These are phyloP conservation scores for Calonectria hongkongensis DNA, from an alignment of 2,329 filamentous ascomycete species.

Conservation along the genomic window DNA sequence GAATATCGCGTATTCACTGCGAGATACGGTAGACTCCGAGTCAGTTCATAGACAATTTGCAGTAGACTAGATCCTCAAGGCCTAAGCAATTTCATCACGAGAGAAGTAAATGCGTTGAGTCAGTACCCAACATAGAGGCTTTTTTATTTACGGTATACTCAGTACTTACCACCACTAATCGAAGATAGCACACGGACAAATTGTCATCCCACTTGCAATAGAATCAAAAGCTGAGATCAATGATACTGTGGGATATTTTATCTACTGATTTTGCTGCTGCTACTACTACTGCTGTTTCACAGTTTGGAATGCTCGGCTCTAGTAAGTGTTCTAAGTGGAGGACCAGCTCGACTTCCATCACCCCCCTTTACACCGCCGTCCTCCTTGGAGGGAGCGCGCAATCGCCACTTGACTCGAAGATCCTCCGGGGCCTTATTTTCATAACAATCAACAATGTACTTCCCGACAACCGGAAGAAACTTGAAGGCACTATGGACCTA, in stretches of 20 bases:
- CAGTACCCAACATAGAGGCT: background rate
- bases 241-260: background rate
- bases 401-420: constrained; percentile 57
- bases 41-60: background rate
- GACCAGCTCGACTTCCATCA: constrained; percentile 57
- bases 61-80: no score
- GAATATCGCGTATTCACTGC: background rate
- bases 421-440: constrained; percentile 55
- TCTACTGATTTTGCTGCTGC: no score
- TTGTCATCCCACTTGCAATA: no score
- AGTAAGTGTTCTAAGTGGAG: constrained; percentile 52
- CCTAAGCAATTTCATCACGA: background rate
- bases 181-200: no score
- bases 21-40: background rate
- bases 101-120: background rate
- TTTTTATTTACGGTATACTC: no score
- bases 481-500: constrained; percentile 43
- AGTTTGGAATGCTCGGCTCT: constrained; percentile 55
- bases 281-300: constrained; percentile 21
- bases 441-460: constrained; percentile 57
- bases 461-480: constrained; percentile 47
- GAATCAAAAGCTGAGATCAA: background rate
- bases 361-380: constrained; percentile 46
- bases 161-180: no score
- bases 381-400: constrained; percentile 40